Evolutionary conservation across 768 basidiomycete species (phyloP).

Genomic region (Russula brevipes): DNA sequence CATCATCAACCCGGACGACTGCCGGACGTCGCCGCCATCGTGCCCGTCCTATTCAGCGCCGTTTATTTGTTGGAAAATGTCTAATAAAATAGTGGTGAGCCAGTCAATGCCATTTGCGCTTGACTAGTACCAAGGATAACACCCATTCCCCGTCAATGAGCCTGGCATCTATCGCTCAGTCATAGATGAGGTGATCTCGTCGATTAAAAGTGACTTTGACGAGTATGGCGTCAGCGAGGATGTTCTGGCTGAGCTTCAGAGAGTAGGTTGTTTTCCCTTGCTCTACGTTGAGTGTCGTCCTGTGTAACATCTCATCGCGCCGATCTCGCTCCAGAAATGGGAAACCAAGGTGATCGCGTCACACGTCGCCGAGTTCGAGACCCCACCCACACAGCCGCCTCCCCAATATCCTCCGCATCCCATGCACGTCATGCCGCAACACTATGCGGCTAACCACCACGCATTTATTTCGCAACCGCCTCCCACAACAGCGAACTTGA

Average conservation of each 20-base stretch:
- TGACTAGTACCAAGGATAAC: conserved; percentile 52
- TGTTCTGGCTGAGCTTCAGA: conserved; percentile 81
- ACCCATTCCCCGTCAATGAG: conserved; percentile 54
- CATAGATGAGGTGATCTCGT: conserved; percentile 91
- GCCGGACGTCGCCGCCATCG: conserved; percentile 31
- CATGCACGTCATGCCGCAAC: conserved; percentile 43
- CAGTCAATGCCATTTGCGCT: conserved; percentile 56
- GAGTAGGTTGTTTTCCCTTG: conserved; percentile 50
- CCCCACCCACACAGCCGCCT: conserved; percentile 41
- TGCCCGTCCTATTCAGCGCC: conserved; percentile 29
- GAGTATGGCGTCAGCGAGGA: conserved; percentile 91
- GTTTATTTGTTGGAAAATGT: conserved; percentile 53
- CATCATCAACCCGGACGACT: conserved; percentile 34
- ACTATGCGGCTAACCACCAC: conserved; percentile 37
- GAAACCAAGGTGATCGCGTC: conserved; percentile 91
- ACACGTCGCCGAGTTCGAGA: conserved; percentile 90
- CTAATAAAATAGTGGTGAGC: conserved; percentile 99
- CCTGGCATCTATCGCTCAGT: conserved; percentile 86
- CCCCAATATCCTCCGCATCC: conserved; percentile 54
- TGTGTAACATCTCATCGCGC: conserved; percentile 19
- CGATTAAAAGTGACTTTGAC: conserved; percentile 91
- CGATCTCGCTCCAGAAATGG: conserved; percentile 69
- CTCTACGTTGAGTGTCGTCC: conserved; percentile 17
- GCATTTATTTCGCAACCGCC: conserved; percentile 27
- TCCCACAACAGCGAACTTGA: conserved; percentile 42